Evolutionary conservation across 352 stramenopile genomes (phyloP).

Genomic region (Phytophthora megakarya): DNA sequence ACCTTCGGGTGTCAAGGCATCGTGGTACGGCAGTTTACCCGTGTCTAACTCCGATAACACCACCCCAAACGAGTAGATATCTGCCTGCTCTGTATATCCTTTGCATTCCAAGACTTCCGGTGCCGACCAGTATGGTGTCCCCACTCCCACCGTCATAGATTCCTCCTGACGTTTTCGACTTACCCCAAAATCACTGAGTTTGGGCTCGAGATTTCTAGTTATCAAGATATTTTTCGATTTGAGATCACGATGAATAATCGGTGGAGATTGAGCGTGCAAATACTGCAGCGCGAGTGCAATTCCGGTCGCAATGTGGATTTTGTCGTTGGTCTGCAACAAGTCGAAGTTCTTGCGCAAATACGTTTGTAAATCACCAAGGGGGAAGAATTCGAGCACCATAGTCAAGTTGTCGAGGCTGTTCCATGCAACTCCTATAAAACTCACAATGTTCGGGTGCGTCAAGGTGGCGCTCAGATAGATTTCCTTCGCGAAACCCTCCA

Average conservation of each 20-base stretch:
- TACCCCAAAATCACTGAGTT: conserved; percentile 51
- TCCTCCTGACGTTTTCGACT: conserved; percentile 22
- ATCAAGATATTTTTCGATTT: conserved; percentile 62
- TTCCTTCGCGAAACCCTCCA: conserved; percentile 38
- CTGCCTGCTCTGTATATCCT: conserved; percentile 25
- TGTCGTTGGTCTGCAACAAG: conserved; percentile 29
- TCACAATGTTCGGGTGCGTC: conserved; percentile 39
- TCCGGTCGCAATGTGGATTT: conserved; percentile 36
- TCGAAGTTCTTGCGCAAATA: conserved; percentile 27
- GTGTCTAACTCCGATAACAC: conserved; percentile 41
- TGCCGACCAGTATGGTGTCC: conserved; percentile 35
- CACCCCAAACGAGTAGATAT: conserved; percentile 47
- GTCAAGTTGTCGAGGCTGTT: conserved; percentile 46
- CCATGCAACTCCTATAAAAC: conserved; percentile 44
- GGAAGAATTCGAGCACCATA: conserved; percentile 46
- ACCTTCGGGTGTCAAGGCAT: conserved; percentile 19
- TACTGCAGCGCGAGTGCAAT: conserved; percentile 39
- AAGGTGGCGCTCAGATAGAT: conserved; percentile 39
- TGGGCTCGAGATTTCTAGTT: conserved; percentile 62
- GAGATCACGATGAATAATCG: conserved; percentile 36
- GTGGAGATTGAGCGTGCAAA: conserved; percentile 23
- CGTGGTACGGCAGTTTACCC: conserved; percentile 31
- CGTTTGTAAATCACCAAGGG: conserved; percentile 40
- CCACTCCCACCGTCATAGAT: conserved; percentile 28
- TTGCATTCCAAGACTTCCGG: conserved; percentile 34